Percentiles rank a stretch among this genome's conserved stretches.
phyloP scores from a whole-genome alignment of 139 green algal species.

The Deuterostichococcus epilithicus region DNA sequence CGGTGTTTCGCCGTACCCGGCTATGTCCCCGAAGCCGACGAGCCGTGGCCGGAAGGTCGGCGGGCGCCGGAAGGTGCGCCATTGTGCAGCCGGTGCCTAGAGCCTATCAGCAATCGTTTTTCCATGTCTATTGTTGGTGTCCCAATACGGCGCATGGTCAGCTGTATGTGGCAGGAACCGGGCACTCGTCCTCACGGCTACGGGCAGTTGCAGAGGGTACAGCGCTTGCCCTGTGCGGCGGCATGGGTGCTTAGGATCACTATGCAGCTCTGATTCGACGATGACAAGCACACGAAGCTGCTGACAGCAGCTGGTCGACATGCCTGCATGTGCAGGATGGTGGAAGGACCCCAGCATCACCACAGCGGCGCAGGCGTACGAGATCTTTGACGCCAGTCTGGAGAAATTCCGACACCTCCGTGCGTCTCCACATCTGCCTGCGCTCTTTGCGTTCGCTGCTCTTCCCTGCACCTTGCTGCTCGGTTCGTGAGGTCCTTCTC shows the following conservation, averaged over 20 bases:
- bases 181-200: no score
- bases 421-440: not conserved
- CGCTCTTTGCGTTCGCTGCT: not conserved
- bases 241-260: no score
- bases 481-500: no score
- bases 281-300: no score
- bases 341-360: not conserved
- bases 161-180: no score
- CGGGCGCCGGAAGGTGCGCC: not conserved
- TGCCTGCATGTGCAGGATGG: not conserved
- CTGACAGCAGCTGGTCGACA: not conserved
- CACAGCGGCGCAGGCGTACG: not conserved
- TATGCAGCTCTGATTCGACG: no score
- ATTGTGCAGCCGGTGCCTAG: not conserved
- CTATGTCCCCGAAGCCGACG: not conserved
- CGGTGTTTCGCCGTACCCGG: not conserved
- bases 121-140: no score
- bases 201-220: no score
- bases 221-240: no score
- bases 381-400: not conserved
- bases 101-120: no score
- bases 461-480: not conserved
- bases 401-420: constrained; percentile 19
- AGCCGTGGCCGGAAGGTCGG: not conserved
- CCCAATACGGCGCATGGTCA: no score